Conservation (phyloP, 257 asterid genomes). For the Penstemon eatonii region DNA sequence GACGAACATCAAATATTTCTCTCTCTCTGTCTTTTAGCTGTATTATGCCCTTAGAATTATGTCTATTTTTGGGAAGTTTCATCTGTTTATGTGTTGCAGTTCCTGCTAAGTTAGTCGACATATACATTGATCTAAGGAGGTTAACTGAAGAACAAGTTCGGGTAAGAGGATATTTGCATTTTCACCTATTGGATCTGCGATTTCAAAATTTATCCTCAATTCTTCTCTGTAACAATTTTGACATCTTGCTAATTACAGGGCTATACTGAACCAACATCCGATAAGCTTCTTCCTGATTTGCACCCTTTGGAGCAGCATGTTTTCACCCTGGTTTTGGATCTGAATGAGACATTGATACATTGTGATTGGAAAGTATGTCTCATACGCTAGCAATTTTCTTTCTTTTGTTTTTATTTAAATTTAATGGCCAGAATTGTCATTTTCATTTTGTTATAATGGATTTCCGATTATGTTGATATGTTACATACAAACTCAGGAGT, state of each 20-base stretch:
- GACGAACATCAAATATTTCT: slow-evolving; percentile 1
- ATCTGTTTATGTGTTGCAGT: slow-evolving; percentile 43
- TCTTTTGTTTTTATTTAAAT: neutral
- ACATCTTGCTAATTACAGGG: slow-evolving; percentile 45
- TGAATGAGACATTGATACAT: slow-evolving; percentile 76
- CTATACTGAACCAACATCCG: slow-evolving; percentile 83
- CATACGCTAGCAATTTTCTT: neutral
- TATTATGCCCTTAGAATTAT: neutral
- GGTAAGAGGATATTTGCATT: slow-evolving; percentile 44
- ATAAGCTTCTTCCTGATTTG: slow-evolving; percentile 88
- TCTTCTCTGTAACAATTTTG: neutral
- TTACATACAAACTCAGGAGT: neutral
- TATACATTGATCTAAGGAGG: slow-evolving; percentile 73
- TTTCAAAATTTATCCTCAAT: slow-evolving; percentile 1
- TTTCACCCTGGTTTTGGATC: slow-evolving; percentile 84
- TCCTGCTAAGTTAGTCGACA: slow-evolving; percentile 71
- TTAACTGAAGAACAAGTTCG: slow-evolving; percentile 77
- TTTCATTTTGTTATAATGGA: neutral
- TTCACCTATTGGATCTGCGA: slow-evolving; percentile 15
- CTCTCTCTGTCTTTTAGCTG: neutral
- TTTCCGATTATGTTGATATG: slow-evolving; percentile 17
- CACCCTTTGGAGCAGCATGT: slow-evolving; percentile 82
- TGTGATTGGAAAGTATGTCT: slow-evolving; percentile 83
- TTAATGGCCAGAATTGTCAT: neutral
- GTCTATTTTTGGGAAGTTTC: slow-evolving; percentile 10